Evolutionary conservation across 768 basidiomycete genomes (phyloP).

Genomic region (Lactarius pseudohatsudake): DNA sequence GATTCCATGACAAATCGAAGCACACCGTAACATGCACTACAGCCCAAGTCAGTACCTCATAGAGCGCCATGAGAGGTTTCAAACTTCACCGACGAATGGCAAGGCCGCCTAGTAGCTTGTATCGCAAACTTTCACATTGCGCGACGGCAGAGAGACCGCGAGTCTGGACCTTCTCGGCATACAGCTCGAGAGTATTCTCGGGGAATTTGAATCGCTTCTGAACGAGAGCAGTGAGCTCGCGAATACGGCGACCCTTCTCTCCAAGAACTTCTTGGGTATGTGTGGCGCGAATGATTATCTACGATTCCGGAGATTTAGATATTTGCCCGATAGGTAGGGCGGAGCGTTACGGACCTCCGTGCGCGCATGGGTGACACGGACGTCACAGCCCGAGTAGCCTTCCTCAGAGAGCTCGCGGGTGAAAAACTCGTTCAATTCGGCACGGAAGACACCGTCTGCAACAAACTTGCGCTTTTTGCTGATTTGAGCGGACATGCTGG

Average conservation of each 20-base stretch:
- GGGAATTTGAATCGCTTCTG: slow-evolving; percentile 99
- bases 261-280: slow-evolving; percentile 99
- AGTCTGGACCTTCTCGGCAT: slow-evolving; percentile 98
- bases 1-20: slow-evolving; percentile 99
- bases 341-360: slow-evolving; percentile 66
- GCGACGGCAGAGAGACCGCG: slow-evolving; percentile 98
- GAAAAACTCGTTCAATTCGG: slow-evolving; percentile 99
- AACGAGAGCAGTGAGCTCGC: slow-evolving; percentile 96
- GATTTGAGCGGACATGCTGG: slow-evolving; percentile 81
- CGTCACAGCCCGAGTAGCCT: slow-evolving; percentile 99
- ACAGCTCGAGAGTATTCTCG: slow-evolving; percentile 97
- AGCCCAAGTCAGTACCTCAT: background rate
- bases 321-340: background rate
- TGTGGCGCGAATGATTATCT: slow-evolving; percentile 99
- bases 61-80: background rate
- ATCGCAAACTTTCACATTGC: slow-evolving; percentile 96
- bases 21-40: slow-evolving; percentile 97
- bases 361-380: slow-evolving; percentile 97
- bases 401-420: slow-evolving; percentile 97
- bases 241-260: slow-evolving; percentile 98
- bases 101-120: slow-evolving; percentile 99
- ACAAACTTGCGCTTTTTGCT: slow-evolving; percentile 99
- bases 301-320: slow-evolving; percentile 21
- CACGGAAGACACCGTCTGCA: slow-evolving; percentile 98
- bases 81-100: slow-evolving; percentile 89